A percentile compares a stretch with the other conserved stretches of the same genome.
Conservation (phyloP, 1,139 yeast species). For the Candida dubliniensis region DNA sequence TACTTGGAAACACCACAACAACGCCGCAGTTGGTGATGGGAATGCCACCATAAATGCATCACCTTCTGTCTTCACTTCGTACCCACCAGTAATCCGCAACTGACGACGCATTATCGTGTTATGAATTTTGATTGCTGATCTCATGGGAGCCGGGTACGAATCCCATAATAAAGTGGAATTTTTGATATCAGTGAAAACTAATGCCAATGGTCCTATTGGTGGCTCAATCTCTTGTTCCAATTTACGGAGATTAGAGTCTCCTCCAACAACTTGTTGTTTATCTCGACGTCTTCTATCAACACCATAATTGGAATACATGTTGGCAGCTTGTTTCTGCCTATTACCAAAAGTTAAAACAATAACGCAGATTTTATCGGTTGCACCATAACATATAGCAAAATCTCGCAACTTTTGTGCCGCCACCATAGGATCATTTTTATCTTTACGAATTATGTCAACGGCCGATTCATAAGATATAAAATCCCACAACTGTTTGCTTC, state of each 20-base stretch:
- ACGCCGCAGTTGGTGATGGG: slow-evolving; percentile 87
- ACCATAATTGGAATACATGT: slow-evolving; percentile 4
- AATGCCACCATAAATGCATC: slow-evolving; percentile 99
- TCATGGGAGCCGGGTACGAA: slow-evolving; percentile 87
- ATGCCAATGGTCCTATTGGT: slow-evolving; percentile 90
- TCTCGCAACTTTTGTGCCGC: slow-evolving; percentile 95
- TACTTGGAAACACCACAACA: slow-evolving; percentile 92
- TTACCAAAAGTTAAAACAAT: slow-evolving; percentile 70
- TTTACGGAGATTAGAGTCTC: slow-evolving; percentile 79
- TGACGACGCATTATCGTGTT: slow-evolving; percentile 94
- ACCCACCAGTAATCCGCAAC: slow-evolving; percentile 89
- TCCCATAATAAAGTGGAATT: slow-evolving; percentile 95
- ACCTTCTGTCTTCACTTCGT: slow-evolving; percentile 98
- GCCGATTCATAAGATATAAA: slow-evolving; percentile 80
- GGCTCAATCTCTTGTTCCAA: slow-evolving; percentile 92
- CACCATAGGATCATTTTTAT: slow-evolving; percentile 77
- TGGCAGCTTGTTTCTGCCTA: slow-evolving; percentile 31
- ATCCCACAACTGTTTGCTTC: slow-evolving; percentile 85
- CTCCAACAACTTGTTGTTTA: slow-evolving; percentile 50
- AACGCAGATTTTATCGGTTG: slow-evolving; percentile 78
- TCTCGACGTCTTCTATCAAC: slow-evolving; percentile 54
- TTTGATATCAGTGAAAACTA: slow-evolving; percentile 96
- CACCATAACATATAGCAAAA: slow-evolving; percentile 91
- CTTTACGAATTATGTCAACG: slow-evolving; percentile 85
- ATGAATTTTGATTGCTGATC: slow-evolving; percentile 93